Evolutionary conservation across 306 rosid genomes (phyloP).

Genomic region (Trichosanthes truncata): DNA sequence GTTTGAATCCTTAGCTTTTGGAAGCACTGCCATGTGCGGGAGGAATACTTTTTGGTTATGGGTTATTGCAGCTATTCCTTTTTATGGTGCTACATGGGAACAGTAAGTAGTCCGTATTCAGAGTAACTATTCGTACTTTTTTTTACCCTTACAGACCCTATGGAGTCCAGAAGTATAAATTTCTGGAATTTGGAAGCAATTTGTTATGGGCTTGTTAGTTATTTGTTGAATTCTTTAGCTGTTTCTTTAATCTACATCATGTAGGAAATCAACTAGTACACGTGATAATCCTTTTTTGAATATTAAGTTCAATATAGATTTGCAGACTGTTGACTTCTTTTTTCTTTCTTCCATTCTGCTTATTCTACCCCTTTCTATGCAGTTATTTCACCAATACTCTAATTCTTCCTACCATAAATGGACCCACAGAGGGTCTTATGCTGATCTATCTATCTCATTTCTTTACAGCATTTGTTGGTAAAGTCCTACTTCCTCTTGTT

Average conservation of each 20-base stretch:
- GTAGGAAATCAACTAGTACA: not conserved
- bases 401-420: constrained; percentile 78
- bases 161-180: not conserved
- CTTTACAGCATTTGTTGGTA: constrained; percentile 87
- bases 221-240: not conserved
- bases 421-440: constrained; percentile 98
- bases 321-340: not conserved
- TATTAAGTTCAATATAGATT: not conserved
- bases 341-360: not conserved
- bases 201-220: not conserved
- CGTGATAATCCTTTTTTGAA: not conserved
- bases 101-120: constrained; percentile 42
- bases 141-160: not conserved
- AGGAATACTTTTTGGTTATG: constrained; percentile 84
- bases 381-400: constrained; percentile 89
- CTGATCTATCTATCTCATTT: constrained; percentile 57
- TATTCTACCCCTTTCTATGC: constrained; percentile 23
- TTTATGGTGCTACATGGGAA: constrained; percentile 95
- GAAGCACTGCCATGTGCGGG: constrained; percentile 92
- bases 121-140: not conserved
- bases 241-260: not conserved
- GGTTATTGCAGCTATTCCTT: constrained; percentile 90
- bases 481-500: constrained; percentile 16
- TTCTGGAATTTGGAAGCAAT: not conserved
- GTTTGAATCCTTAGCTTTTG: constrained; percentile 89